Evolutionary conservation across 2,329 filamentous ascomycete genomes (phyloP), one percentile per base, ranked within the genome.

Genomic region (Epichloe uncinata): DNA sequence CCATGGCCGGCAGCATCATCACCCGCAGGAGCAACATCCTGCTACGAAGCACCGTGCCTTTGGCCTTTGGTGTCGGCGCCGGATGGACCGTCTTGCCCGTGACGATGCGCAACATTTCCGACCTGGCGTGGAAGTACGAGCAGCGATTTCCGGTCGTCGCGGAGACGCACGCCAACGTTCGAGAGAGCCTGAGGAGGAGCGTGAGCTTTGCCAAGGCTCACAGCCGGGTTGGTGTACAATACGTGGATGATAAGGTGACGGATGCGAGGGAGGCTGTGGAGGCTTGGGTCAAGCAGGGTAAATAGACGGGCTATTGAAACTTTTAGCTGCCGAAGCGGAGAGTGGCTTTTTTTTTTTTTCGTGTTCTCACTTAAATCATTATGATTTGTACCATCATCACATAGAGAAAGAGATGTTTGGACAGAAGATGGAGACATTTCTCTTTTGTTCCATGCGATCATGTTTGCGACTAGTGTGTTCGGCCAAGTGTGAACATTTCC

Each of bases 1-100:
- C 87, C 60, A 96, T 98, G 90, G 87, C 93, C 36, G 93, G 91
- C 58, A 89, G 82, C 67, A 97, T 98, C 65, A 73, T 96, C 50
- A 81, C 87, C 50, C 82, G 91, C 55, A 94, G 95, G 73, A 82
- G 91, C 59, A 89, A 85, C 67, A 77, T 97, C 55, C 66, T 95
- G 54, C 72, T 98, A 49, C 82, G 93, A 57, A 82, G 84, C 49
- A 73, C 82, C 2, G 77, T 86, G 2, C 93, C 93, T 11, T 68
- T 91, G 46, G 82, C 83, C 18, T 80, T 96, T 42, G 93, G 90
- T 57, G 72, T 95, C 55, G 82, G 82, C 50, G 86, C 89, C 50
- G 89, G 87, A 52, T 93, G 89, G 81, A 74, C 82, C 53, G 82
- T 95, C 38, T 71, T 98, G 45, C 93, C 93, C 42, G 74, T 93